Evolutionary conservation across 148 eudicot species (phyloP), one percentile per base, ranked within the genome.

Genomic region (Spergularia marina): DNA sequence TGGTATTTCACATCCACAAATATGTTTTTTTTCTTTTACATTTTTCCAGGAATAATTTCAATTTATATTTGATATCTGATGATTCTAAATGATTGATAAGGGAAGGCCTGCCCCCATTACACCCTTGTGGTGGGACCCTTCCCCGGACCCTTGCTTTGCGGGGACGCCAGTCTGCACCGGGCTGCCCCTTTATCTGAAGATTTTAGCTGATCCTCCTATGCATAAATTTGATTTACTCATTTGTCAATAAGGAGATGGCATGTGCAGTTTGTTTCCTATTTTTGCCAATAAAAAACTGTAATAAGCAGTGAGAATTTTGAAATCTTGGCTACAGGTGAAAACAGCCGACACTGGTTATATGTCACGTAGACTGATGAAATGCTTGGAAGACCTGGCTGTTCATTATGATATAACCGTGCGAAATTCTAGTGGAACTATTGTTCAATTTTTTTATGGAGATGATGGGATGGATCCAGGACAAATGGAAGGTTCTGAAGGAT

Each of bases 321-420:
- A 55, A 55, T 75, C 62, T 66, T 77, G 60, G 52, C 40, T 85
- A 81, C 91, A 92, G 98, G 99, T 92, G 63, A 95, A 95, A 89
- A 95, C 98, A 65, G 99, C 99, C 60, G 99, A 95, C 73, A 95
- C 99, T n/a, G 98, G 99, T 56, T 95, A 95, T 67, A 95, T 92
- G 94, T 92, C 99, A 79, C 98, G 99, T 81, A 89, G 91, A 84
- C 87, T 95, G 70, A 92, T 95, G 86, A 92, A 95, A 84, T 85
- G 92, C 67, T 82, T 95, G 84, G 99, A 95, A 78, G 99, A 95
- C 76, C 80, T 95, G 58, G 86, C 91, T 36, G 81, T 95, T 80
- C 81, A 85, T 47, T 95, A 95, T 84, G 99, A 95, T 76, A 86
- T 85, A 85, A 92, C 98, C 9, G 99, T 95, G 56, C 82, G 99